Conservation (phyloP, 2,329 filamentous ascomycete species). For the Sclerotinia nivalis region DNA sequence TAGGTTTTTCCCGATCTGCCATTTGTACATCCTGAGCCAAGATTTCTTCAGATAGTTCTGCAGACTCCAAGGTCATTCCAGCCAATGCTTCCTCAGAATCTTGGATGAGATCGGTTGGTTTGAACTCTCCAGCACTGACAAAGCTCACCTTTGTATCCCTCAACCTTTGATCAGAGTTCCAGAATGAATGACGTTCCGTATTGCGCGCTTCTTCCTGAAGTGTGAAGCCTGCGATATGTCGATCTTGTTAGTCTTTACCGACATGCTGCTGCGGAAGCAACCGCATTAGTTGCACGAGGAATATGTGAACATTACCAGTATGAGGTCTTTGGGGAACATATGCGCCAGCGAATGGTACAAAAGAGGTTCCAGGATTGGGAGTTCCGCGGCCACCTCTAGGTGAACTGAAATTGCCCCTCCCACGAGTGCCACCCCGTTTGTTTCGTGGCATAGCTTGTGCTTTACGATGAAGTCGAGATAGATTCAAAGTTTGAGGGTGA, state of each 20-base stretch:
- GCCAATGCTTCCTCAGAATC: constrained; percentile 39
- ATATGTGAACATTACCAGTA: constrained; percentile 27
- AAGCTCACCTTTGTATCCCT: constrained; percentile 59
- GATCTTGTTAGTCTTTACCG: neutral
- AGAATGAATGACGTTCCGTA: constrained; percentile 51
- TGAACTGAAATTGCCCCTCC: constrained; percentile 27
- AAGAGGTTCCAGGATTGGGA: constrained; percentile 26
- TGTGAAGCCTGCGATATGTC: constrained; percentile 34
- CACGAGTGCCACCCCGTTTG: constrained; percentile 26
- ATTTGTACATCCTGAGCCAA: constrained; percentile 15
- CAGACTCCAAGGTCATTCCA: constrained; percentile 30
- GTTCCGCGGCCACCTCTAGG: constrained; percentile 24
- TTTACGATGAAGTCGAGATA: neutral
- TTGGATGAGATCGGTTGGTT: constrained; percentile 33
- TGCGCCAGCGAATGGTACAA: constrained; percentile 32
- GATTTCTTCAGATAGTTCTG: constrained; percentile 10
- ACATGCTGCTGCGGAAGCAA: neutral
- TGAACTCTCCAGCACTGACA: constrained; percentile 57
- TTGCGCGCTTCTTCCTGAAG: constrained; percentile 60
- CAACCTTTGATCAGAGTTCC: constrained; percentile 51
- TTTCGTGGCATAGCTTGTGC: constrained; percentile 30
- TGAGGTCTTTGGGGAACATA: constrained; percentile 25
- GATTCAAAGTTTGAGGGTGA: neutral
- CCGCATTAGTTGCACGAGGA: neutral
- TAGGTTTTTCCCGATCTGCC: constrained; percentile 19